Evolutionary conservation across 148 eudicot genomes (phyloP), one percentile per base, ranked within the genome.

Genomic region (Dianthus caryophyllus): DNA sequence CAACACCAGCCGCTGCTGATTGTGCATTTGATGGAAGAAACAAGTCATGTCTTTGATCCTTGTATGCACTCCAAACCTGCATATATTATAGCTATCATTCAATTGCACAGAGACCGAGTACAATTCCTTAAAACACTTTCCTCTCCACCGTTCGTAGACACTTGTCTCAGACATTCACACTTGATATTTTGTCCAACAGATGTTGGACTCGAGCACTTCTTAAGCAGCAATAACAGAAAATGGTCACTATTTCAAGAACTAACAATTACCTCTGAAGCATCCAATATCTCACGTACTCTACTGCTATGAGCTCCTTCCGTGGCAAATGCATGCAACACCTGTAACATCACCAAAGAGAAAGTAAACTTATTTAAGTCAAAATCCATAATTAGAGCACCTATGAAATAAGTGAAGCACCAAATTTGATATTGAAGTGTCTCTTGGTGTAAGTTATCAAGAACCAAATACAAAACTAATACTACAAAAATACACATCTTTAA

Each of bases 21-120:
- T 93, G 98, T 36, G 98, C 96, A 82, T 81, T 93, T 57, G 98
- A 93, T 72, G 98, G 98, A 60, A 93, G 98, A 80, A 93, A 93
- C 18, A 93, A 84, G 75, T 93, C 98, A 65, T 93, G 98, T 69
- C 81, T 89, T 81, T 93, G 98, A 69, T 93, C 98, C 64, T 93
- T 93, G 77, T 93, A 93, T 27, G 98, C 98, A 66, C 81, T 84
- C 98, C 98, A 93, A 38, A 93, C 88, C 98, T 93, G 85, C 69
- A 70, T 44, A 31, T 69, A 55, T 67, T 13, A n/a, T n/a, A 67
- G 30, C 71, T 11, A 12, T 29, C 16, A 6, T 15, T 11, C 33
- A 26, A 9, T 53, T 6, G 16, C 20, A 5, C 2, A 8, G 20
- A 9, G 58, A 9, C 44, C 44, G 10, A 9, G 31, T 63, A 63